phyloP scores from a whole-genome alignment of 1,284 basidiomycete species.

The Athelia sp. region DNA sequence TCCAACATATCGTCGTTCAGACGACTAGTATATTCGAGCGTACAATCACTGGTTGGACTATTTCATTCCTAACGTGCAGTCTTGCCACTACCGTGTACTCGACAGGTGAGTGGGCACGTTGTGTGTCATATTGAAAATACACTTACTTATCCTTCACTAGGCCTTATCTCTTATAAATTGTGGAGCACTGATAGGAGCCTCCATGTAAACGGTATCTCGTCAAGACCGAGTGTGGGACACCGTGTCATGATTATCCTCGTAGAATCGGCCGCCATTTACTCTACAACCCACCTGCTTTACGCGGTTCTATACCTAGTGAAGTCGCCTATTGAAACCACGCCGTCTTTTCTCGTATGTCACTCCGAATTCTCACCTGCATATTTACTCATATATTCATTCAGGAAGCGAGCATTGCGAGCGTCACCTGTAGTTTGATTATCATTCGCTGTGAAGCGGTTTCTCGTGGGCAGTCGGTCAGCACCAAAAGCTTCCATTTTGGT shows the following conservation, averaged over 20 bases:
- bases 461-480: too few species aligned
- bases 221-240: neutral
- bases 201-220: neutral
- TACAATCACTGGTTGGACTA: neutral
- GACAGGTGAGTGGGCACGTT: neutral
- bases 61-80: neutral
- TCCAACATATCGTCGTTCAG: neutral
- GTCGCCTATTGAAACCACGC: neutral
- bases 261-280: neutral
- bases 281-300: neutral
- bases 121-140: neutral
- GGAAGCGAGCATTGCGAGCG: neutral
- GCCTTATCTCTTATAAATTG: neutral
- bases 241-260: neutral
- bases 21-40: neutral
- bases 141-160: neutral
- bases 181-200: neutral
- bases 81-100: neutral
- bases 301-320: neutral
- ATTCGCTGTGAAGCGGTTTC: neutral
- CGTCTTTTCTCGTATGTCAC: neutral
- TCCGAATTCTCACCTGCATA: neutral
- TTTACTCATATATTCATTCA: neutral
- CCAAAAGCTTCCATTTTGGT: too few species aligned
- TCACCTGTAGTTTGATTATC: neutral